Evolutionary conservation across 2,329 filamentous ascomycete genomes (phyloP).

Genomic region (Endothia cerciana): DNA sequence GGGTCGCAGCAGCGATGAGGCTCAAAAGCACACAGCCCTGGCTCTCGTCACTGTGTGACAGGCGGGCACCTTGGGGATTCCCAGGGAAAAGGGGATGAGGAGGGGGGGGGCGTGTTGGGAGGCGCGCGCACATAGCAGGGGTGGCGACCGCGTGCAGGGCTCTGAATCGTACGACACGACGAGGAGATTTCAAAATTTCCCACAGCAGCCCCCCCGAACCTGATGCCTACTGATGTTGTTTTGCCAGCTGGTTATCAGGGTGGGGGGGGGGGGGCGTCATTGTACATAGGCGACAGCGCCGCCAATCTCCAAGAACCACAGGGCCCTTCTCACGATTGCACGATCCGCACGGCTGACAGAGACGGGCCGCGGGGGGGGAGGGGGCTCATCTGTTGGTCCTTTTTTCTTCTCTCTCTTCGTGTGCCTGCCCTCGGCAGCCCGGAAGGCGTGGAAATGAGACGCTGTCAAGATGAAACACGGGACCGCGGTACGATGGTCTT

Average conservation of each 20-base stretch:
- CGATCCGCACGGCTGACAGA: not conserved
- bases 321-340: not conserved
- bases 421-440: not conserved
- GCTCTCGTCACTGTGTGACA: not conserved
- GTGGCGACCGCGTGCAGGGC: too few relatives aligned
- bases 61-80: not conserved
- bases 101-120: too few relatives aligned
- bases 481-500: not conserved
- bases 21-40: not conserved
- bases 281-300: slow-evolving; percentile 12
- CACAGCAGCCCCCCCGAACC: not conserved
- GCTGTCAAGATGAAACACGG: slow-evolving; percentile 15
- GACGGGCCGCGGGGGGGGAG: not conserved
- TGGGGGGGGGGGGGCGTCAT: too few relatives aligned
- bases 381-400: not conserved
- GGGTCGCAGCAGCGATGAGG: not conserved
- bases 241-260: not conserved
- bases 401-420: not conserved
- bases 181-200: too few relatives aligned
- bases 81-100: not conserved
- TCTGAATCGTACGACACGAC: too few relatives aligned
- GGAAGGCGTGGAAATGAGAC: slow-evolving; percentile 4
- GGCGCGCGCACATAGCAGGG: not conserved
- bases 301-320: slow-evolving; percentile 3
- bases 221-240: not conserved